Percentiles rank a stretch among this genome's conserved stretches.
Evolutionary conservation across 2,329 filamentous ascomycete species (phyloP).

Genomic region (Alternaria atra): DNA sequence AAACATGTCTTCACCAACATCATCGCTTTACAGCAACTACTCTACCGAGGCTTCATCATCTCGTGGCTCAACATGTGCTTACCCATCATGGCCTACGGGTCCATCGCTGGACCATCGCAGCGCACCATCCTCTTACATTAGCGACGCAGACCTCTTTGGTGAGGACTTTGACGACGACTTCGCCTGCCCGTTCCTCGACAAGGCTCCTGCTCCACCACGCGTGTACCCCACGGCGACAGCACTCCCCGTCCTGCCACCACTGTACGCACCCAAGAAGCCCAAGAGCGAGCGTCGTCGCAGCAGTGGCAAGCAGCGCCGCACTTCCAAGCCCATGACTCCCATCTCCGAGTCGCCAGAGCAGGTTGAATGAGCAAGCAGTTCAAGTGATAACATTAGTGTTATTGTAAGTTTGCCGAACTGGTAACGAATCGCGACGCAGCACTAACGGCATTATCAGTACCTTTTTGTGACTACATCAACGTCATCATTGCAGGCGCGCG

Average conservation of each 20-base stretch:
- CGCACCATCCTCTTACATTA: slow-evolving; percentile 53
- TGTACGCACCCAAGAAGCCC: slow-evolving; percentile 53
- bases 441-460: slow-evolving; percentile 15
- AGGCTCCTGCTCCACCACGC: slow-evolving; percentile 53
- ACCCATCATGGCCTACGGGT: slow-evolving; percentile 53
- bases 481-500: slow-evolving; percentile 24
- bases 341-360: slow-evolving; percentile 53
- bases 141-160: slow-evolving; percentile 53
- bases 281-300: slow-evolving; percentile 53
- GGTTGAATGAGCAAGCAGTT: slow-evolving; percentile 43
- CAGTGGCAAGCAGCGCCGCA: slow-evolving; percentile 52
- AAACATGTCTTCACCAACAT: slow-evolving; percentile 48
- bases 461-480: slow-evolving; percentile 15
- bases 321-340: slow-evolving; percentile 54
- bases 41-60: slow-evolving; percentile 39
- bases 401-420: slow-evolving; percentile 13
- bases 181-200: slow-evolving; percentile 45
- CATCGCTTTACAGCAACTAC: slow-evolving; percentile 50
- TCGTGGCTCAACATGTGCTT: slow-evolving; percentile 50
- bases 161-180: slow-evolving; percentile 49
- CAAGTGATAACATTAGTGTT: slow-evolving; percentile 4
- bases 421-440: slow-evolving; percentile 7
- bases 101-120: slow-evolving; percentile 49
- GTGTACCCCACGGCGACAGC: slow-evolving; percentile 47
- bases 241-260: slow-evolving; percentile 50